A percentile compares a stretch with the other conserved stretches of the same genome.
phyloP scores from a whole-genome alignment of 2,329 filamentous ascomycete species.

The Myrmaecium sp. region DNA sequence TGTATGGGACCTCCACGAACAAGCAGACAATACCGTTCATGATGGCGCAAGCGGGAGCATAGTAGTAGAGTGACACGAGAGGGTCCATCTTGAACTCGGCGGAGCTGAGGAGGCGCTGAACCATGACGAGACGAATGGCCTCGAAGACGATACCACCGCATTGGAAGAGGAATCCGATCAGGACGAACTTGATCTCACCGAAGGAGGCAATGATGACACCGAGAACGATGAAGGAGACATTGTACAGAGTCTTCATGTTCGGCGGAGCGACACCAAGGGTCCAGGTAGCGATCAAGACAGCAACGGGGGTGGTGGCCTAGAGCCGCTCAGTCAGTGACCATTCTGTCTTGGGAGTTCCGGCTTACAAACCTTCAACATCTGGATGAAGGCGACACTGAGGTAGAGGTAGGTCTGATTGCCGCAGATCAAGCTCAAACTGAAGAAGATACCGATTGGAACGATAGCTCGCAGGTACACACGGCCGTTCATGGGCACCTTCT shows the following conservation, averaged over 20 bases:
- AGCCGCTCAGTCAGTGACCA: too few relatives aligned
- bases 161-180: slow-evolving; percentile 65
- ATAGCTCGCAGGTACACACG: slow-evolving; percentile 86
- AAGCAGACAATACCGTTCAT: slow-evolving; percentile 66
- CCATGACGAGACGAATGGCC: slow-evolving; percentile 68
- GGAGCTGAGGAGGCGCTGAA: slow-evolving; percentile 65
- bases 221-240: slow-evolving; percentile 86
- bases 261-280: slow-evolving; percentile 66
- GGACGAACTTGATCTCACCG: slow-evolving; percentile 86
- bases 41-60: slow-evolving; percentile 64
- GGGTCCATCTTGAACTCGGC: slow-evolving; percentile 87
- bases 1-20: slow-evolving; percentile 53
- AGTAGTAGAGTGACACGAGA: slow-evolving; percentile 78
- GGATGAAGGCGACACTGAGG: slow-evolving; percentile 89
- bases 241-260: slow-evolving; percentile 73
- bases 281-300: slow-evolving; percentile 83
- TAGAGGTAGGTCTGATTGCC: slow-evolving; percentile 93
- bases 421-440: slow-evolving; percentile 90
- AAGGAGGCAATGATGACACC: slow-evolving; percentile 90
- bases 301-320: slow-evolving; percentile 84
- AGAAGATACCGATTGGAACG: slow-evolving; percentile 87
- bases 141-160: slow-evolving; percentile 65
- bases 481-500: slow-evolving; percentile 94
- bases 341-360: slow-evolving; percentile 6
- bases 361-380: slow-evolving; percentile 90